phyloP scores from a whole-genome alignment of 306 rosid species.

The Trichosanthes cucumerina region DNA sequence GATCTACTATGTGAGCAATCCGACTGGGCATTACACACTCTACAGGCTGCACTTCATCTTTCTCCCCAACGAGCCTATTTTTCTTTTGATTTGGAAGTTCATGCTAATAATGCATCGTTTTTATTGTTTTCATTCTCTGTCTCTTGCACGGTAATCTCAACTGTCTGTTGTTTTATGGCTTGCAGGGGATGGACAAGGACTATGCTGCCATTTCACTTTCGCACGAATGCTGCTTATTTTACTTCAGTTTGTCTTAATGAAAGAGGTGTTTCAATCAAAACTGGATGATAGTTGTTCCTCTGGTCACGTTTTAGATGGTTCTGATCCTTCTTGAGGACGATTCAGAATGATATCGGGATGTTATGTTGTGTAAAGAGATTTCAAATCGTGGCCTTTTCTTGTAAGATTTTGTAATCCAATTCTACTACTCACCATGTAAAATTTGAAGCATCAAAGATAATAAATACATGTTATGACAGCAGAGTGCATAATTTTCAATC shows the following conservation, averaged over 20 bases:
- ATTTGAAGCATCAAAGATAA: not conserved
- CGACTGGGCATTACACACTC: too few relatives aligned
- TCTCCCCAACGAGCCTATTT: too few relatives aligned
- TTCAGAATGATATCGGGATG: not conserved
- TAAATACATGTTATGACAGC: not conserved
- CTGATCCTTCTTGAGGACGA: not conserved
- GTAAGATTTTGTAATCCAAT: conserved; percentile 2
- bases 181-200: not conserved
- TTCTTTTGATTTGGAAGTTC: too few relatives aligned
- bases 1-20: too few relatives aligned
- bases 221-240: conserved; percentile 4
- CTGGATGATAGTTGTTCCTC: conserved; percentile 7
- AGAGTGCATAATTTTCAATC: not conserved
- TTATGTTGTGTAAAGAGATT: conserved; percentile 5
- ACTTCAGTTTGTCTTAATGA: conserved; percentile 2
- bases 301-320: not conserved
- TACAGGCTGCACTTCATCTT: too few relatives aligned
- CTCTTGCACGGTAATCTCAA: not conserved
- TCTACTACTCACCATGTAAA: not conserved
- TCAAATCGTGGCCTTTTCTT: not conserved
- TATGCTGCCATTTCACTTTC: not conserved
- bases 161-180: not conserved
- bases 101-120: not conserved
- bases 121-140: not conserved
- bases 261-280: not conserved